A percentile compares a stretch with the other conserved stretches of the same genome.
Conservation (phyloP, 2,329 filamentous ascomycete genomes). For the Diaporthe citriasiana region DNA sequence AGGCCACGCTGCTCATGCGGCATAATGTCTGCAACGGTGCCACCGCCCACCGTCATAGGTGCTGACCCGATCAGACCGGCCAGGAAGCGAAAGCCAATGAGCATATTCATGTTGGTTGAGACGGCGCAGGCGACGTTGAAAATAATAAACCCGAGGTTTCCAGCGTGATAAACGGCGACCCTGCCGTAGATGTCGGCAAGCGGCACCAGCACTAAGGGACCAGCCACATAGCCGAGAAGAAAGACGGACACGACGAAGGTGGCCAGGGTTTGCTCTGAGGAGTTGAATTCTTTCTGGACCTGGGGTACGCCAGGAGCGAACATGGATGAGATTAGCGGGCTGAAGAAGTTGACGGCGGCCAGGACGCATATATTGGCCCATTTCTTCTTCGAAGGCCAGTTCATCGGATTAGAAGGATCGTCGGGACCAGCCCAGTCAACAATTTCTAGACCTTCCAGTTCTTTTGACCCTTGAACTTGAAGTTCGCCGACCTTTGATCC, state of each 20-base stretch:
- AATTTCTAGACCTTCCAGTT: not conserved
- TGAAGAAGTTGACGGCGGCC: not conserved
- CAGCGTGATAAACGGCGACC: not conserved
- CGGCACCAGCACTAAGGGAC: not conserved
- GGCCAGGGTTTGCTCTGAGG: not conserved
- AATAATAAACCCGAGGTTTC: not conserved
- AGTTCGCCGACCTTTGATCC: not conserved
- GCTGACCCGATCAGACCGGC: not conserved
- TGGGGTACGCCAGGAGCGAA: not conserved
- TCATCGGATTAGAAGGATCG: not conserved
- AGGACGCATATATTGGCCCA: conserved; percentile 1
- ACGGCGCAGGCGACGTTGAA: not conserved
- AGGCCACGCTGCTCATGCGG: not conserved
- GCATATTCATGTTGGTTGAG: not conserved
- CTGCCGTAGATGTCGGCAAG: conserved; percentile 1
- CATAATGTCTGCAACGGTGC: not conserved
- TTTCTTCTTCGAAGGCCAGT: not conserved
- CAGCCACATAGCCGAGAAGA: not conserved
- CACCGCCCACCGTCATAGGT: not conserved
- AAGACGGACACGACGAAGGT: not conserved
- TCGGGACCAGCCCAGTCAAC: not conserved
- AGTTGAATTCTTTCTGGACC: not conserved
- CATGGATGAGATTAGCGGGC: not conserved
- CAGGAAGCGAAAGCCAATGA: not conserved
- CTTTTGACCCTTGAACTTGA: not conserved